These are phyloP conservation scores for Linderina pennispora DNA, from an alignment of 192 early-diverging fungal species.

Conservation along the genomic window DNA sequence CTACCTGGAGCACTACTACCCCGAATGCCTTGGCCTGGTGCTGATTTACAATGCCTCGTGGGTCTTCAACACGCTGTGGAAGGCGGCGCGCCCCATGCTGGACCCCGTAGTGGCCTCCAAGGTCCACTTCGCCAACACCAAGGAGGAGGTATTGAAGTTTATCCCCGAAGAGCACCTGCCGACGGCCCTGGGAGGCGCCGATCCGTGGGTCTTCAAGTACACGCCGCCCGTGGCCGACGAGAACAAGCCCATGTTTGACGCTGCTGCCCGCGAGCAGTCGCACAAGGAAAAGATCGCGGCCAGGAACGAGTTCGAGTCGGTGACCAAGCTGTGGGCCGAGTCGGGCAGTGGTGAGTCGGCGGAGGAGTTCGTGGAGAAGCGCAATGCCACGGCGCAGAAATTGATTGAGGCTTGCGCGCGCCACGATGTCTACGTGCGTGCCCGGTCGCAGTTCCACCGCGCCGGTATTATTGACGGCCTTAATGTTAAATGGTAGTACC, in stretches of 20 bases:
- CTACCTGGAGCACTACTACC: slow-evolving; percentile 86
- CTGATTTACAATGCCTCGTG: slow-evolving; percentile 86
- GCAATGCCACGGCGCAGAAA: slow-evolving; percentile 31
- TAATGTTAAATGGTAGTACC: slow-evolving; percentile 12
- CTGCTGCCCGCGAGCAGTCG: slow-evolving; percentile 23
- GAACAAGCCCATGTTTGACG: slow-evolving; percentile 48
- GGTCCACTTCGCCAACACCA: slow-evolving; percentile 63
- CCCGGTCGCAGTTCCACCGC: slow-evolving; percentile 50
- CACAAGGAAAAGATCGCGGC: slow-evolving; percentile 20
- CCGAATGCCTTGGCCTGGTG: slow-evolving; percentile 76
- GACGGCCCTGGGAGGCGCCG: slow-evolving; percentile 52
- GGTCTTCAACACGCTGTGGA: slow-evolving; percentile 83
- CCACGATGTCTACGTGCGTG: slow-evolving; percentile 45
- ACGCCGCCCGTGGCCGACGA: slow-evolving; percentile 38
- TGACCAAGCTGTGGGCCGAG: slow-evolving; percentile 46
- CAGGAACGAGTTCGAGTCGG: slow-evolving; percentile 40
- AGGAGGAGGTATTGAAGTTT: slow-evolving; percentile 56
- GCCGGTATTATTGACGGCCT: slow-evolving; percentile 30
- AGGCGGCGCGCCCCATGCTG: slow-evolving; percentile 70
- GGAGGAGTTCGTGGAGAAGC: slow-evolving; percentile 18
- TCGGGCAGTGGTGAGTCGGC: slow-evolving; percentile 4
- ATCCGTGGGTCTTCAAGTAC: slow-evolving; percentile 53
- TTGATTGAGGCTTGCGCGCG: slow-evolving; percentile 44
- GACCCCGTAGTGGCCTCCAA: slow-evolving; percentile 89
- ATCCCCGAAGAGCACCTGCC: slow-evolving; percentile 60